Evolutionary conservation across 2,329 filamentous ascomycete genomes (phyloP).

Genomic region (Penicillium verrucosum): DNA sequence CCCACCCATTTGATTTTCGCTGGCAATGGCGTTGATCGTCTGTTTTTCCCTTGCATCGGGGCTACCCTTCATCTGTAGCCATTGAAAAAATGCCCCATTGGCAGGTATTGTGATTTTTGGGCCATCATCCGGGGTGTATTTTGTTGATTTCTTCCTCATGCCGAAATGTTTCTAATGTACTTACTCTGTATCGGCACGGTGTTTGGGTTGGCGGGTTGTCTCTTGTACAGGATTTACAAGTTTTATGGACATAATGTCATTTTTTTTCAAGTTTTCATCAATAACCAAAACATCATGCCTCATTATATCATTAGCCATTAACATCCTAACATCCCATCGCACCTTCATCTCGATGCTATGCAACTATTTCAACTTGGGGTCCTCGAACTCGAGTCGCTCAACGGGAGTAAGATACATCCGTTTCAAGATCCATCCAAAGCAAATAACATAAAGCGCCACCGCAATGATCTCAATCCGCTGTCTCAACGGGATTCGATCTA

Average conservation of each 20-base stretch:
- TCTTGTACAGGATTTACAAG: not conserved
- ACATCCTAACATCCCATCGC: not conserved
- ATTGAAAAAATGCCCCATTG: not conserved
- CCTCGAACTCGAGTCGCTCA: slow-evolving; percentile 8
- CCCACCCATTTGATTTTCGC: slow-evolving; percentile 8
- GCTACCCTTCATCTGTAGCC: slow-evolving; percentile 4
- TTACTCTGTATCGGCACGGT: slow-evolving; percentile 13
- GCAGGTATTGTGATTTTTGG: not conserved
- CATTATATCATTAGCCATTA: slow-evolving; percentile 1
- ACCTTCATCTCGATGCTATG: not conserved
- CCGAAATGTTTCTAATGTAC: slow-evolving; percentile 17
- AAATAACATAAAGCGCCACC: slow-evolving; percentile 9
- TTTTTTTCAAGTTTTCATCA: not conserved
- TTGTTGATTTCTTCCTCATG: slow-evolving; percentile 8
- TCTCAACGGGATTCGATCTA: slow-evolving; percentile 12
- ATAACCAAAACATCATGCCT: slow-evolving; percentile 1
- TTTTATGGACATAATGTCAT: slow-evolving; percentile 7
- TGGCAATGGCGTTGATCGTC: slow-evolving; percentile 17
- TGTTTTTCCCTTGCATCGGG: slow-evolving; percentile 1
- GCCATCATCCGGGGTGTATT: slow-evolving; percentile 1
- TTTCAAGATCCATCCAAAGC: slow-evolving; percentile 20
- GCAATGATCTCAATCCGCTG: slow-evolving; percentile 12
- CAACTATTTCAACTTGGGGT: slow-evolving; percentile 11
- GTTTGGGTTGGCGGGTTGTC: slow-evolving; percentile 7
- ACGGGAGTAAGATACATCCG: slow-evolving; percentile 5